Conservation (phyloP, 2,329 filamentous ascomycete genomes). For the Ophiocordyceps unilateralis region DNA sequence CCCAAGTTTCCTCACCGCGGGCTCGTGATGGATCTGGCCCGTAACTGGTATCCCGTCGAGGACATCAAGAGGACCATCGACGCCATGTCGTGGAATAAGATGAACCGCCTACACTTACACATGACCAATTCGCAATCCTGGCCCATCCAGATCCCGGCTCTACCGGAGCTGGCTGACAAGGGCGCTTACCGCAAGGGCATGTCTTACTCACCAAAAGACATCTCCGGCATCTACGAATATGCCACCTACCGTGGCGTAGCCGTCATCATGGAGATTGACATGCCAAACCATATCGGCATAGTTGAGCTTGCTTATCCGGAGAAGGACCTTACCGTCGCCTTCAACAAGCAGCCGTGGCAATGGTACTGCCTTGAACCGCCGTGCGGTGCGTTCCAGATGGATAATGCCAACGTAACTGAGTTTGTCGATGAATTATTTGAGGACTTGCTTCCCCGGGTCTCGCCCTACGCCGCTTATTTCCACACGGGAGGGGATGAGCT, state of each 20-base stretch:
- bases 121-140: slow-evolving; percentile 72
- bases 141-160: slow-evolving; percentile 61
- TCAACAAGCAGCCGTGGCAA: slow-evolving; percentile 36
- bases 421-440: slow-evolving; percentile 58
- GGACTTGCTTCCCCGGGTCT: slow-evolving; percentile 59
- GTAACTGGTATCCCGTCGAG: slow-evolving; percentile 50
- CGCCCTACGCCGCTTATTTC: slow-evolving; percentile 56
- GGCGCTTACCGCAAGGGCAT: slow-evolving; percentile 57
- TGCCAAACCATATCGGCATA: slow-evolving; percentile 41
- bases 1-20: slow-evolving; percentile 66
- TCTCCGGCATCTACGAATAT: slow-evolving; percentile 52
- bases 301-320: slow-evolving; percentile 32
- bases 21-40: slow-evolving; percentile 60
- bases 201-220: slow-evolving; percentile 48
- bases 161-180: slow-evolving; percentile 51
- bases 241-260: slow-evolving; percentile 46
- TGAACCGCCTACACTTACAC: slow-evolving; percentile 70
- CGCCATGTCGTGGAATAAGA: slow-evolving; percentile 60
- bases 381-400: slow-evolving; percentile 59
- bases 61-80: slow-evolving; percentile 64
- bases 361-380: slow-evolving; percentile 46
- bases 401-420: slow-evolving; percentile 47
- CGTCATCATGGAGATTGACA: slow-evolving; percentile 43
- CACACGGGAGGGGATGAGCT: slow-evolving; percentile 83
- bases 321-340: slow-evolving; percentile 30